Evolutionary conservation across 257 asterid species (phyloP).

Genomic region (Solanum ahanhuiri): DNA sequence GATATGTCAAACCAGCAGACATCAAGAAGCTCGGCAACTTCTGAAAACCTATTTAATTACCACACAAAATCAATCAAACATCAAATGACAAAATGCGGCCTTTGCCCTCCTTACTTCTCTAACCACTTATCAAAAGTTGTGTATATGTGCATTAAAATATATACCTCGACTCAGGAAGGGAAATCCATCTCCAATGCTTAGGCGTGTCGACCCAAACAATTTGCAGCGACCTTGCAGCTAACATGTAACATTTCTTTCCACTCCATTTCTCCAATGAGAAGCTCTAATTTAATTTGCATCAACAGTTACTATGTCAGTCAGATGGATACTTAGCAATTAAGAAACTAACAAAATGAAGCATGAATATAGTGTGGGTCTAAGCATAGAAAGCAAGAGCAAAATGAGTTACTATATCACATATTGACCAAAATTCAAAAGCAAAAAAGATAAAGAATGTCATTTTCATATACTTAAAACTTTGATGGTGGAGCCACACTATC

Average conservation of each 20-base stretch:
- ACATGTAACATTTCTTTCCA: conserved; percentile 68
- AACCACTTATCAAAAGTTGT: not conserved
- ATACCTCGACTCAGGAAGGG: conserved; percentile 52
- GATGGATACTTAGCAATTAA: conserved; percentile 3
- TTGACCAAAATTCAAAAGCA: not conserved
- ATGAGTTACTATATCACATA: not conserved
- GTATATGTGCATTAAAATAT: not conserved
- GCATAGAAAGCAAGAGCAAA: not conserved
- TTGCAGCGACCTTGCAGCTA: conserved; percentile 51
- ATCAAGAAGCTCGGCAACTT: conserved; percentile 16
- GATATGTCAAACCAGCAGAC: conserved; percentile 71
- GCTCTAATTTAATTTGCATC: conserved; percentile 31
- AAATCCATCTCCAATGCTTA: conserved; percentile 50
- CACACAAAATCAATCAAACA: not conserved
- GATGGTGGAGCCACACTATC: not conserved
- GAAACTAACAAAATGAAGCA: not conserved
- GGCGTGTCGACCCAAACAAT: conserved; percentile 62
- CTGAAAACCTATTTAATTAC: not conserved
- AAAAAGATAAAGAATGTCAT: not conserved
- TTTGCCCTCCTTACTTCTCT: not conserved
- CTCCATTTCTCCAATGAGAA: conserved; percentile 56
- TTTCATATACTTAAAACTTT: not conserved
- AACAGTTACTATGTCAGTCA: conserved; percentile 11
- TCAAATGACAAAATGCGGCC: not conserved
- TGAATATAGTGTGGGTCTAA: not conserved